phyloP scores from a whole-genome alignment of 2,329 filamentous ascomycete genomes.

The Trichoderma hamatum region DNA sequence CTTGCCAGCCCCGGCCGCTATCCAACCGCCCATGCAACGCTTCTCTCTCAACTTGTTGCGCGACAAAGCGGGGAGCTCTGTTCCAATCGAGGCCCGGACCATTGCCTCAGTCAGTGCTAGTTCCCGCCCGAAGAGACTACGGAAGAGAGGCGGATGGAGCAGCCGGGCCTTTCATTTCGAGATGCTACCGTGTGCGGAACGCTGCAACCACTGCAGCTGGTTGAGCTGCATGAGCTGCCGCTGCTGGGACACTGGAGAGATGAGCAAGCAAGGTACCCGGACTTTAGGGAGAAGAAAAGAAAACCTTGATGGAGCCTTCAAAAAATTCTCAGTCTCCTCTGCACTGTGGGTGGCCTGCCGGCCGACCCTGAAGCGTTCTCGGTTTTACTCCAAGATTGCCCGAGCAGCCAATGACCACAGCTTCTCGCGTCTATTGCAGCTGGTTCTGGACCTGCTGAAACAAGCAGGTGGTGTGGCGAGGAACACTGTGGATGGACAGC shows the following conservation, averaged over 20 bases:
- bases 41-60: conserved; percentile 13
- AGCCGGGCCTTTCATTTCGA: conserved; percentile 26
- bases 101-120: conserved; percentile 25
- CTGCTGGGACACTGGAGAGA: background rate
- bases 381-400: conserved; percentile 23
- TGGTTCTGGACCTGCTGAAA: conserved; percentile 28
- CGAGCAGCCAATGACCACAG: conserved; percentile 20
- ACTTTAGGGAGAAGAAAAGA: conserved; percentile 5
- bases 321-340: background rate
- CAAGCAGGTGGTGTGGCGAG: conserved; percentile 27
- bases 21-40: conserved; percentile 25
- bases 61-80: conserved; percentile 17
- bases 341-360: conserved; percentile 6
- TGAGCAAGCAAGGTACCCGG: conserved; percentile 24
- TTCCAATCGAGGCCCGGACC: conserved; percentile 22
- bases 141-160: conserved; percentile 24
- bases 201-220: background rate
- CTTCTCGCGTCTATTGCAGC: conserved; percentile 2
- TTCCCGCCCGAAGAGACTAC: conserved; percentile 21
- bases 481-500: conserved; percentile 20
- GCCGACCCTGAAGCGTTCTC: conserved; percentile 16
- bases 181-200: conserved; percentile 9
- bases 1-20: conserved; percentile 3
- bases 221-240: conserved; percentile 3
- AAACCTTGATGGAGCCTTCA: background rate